phyloP scores from a whole-genome alignment of 106 monocot species.

The Triglochin maritima region DNA sequence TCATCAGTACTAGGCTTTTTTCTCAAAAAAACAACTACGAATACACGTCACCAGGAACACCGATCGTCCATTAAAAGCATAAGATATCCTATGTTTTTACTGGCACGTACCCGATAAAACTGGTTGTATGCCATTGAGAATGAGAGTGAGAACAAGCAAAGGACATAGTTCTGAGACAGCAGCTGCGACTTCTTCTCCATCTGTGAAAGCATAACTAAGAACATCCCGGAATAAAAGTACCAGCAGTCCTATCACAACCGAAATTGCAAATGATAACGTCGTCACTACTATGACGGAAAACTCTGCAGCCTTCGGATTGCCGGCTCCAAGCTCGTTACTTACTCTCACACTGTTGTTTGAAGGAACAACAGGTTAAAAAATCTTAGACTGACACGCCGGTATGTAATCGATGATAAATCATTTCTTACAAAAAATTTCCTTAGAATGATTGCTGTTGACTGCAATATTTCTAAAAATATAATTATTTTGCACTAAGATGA shows the following conservation, averaged over 20 bases:
- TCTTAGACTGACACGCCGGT: no score
- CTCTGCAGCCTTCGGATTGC: conserved; percentile 62
- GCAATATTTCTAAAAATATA: no score
- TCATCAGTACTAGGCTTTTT: no score
- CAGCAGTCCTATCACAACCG: conserved; percentile 23
- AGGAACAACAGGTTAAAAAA: no score
- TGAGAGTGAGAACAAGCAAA: conserved; percentile 52
- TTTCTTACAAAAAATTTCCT: no score
- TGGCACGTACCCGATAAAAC: conserved; percentile 64
- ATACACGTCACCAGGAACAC: no score
- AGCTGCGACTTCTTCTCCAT: conserved; percentile 50
- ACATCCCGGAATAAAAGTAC: conserved; percentile 44
- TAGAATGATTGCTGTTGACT: no score
- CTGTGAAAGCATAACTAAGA: conserved; percentile 75
- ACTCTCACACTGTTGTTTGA: conserved; percentile 63
- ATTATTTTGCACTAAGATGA: no score
- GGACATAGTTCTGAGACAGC: conserved; percentile 83
- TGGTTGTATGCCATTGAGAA: conserved; percentile 83
- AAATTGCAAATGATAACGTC: conserved; percentile 27
- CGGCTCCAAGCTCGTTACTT: conserved; percentile 85
- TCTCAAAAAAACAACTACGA: no score
- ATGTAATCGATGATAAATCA: no score
- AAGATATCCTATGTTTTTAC: no score
- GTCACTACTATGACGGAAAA: conserved; percentile 83
- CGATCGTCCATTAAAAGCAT: no score